A percentile compares a stretch with the other conserved stretches of the same genome.
phyloP scores from a whole-genome alignment of 129 eudicot species.

The Centella asiatica region DNA sequence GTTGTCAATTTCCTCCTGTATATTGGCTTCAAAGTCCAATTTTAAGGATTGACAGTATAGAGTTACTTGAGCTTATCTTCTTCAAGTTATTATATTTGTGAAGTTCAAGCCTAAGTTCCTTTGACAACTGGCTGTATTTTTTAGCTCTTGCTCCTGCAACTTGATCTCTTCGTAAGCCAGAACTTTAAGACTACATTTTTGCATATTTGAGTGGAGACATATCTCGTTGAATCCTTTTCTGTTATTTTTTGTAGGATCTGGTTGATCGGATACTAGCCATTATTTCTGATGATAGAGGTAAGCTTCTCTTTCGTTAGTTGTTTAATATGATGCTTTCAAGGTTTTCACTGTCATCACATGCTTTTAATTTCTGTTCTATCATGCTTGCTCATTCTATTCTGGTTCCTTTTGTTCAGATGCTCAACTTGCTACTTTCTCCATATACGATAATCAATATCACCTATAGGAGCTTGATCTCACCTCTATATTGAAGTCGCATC shows the following conservation, averaged over 20 bases:
- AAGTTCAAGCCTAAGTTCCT: not conserved
- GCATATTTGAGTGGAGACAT: no score
- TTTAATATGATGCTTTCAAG: not conserved
- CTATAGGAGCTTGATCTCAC: no score
- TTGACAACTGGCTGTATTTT: not conserved
- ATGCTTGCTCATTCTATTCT: not conserved
- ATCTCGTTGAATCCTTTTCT: not conserved
- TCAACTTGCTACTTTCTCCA: no score
- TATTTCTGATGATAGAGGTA: slow-evolving; percentile 84
- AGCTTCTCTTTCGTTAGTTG: slow-evolving; percentile 12
- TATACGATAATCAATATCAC: no score
- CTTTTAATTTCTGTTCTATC: not conserved
- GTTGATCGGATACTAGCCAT: slow-evolving; percentile 74
- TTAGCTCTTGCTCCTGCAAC: not conserved
- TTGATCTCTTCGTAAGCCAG: not conserved
- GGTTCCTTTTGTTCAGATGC: not conserved
- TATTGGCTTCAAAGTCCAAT: not conserved
- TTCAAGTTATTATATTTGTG: not conserved
- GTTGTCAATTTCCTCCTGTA: no score
- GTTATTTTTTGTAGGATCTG: slow-evolving; percentile 62
- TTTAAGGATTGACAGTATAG: not conserved
- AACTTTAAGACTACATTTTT: not conserved
- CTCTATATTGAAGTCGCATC: no score
- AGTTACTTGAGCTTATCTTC: not conserved
- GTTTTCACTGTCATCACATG: not conserved